Base-by-base conservation (phyloP, 371 early-diverging fungal genomes). In the Apophysomyces trapeziformis region DNA sequence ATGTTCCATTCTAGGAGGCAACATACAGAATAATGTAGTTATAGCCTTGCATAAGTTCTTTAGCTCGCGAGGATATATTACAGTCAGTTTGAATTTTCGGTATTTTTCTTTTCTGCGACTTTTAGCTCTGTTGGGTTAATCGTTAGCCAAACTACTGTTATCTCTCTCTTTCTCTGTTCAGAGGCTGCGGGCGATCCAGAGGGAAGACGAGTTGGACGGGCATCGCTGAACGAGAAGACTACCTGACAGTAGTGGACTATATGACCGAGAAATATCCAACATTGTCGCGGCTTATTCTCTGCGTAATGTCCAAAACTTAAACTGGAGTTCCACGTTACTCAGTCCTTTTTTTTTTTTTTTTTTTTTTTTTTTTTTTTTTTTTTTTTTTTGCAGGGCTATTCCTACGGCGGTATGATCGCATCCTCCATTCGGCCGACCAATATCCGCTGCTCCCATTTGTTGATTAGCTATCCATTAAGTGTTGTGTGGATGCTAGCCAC, bases 121-220 rank as follows among this genome's bases (percentile, higher is more conserved):
- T 43, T 43, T 26, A 26, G 32, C 32, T 26, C 2, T 26, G 32
- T 26, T 26, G 32, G 32, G 32, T 26, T 26, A 26, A 26, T 26
- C 32, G 32, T 26, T 26, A 26, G 32, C 32, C 32, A 26, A 2
- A 26, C 32, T 26, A 26, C 5, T 43, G 4, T 43, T 9, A 43
- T 45, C 46, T n/a, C 13, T 45, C 8, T n/a, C 46, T 6, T 13
- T 16, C 13, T 6, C 9, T 13, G 38, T 61, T 41, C 58, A 79
- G 87, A 16, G 87, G 86, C 0, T 79, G 80, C 63, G 87, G 87
- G 12, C 65, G 68, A 12, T 87, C 87, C 3, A 73, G 76, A 65
- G 86, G 86, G 16, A 70, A 68, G 58, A 85, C 87, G 0, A 85
- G 86, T 26, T 87, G 86, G 86, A 82, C 83, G 7, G 87, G 80